Percentiles rank a stretch among this genome's conserved stretches.
Evolutionary conservation across 495 filamentous ascomycete genomes (phyloP).

Genomic region (Podospora sp.): DNA sequence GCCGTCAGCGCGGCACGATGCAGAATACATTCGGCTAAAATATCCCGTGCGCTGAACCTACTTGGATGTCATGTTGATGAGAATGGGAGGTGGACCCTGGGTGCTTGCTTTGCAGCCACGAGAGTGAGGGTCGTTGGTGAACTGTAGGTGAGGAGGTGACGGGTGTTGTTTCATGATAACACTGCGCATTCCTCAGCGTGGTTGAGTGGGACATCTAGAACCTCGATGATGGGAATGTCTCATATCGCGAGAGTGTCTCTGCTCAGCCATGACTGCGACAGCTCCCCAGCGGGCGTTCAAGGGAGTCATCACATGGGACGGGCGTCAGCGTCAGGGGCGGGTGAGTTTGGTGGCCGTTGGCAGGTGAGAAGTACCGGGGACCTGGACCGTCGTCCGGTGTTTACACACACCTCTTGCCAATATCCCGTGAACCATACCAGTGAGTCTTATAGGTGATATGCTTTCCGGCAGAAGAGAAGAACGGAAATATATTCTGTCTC

Average conservation of each 20-base stretch:
- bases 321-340: neutral
- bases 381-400: neutral
- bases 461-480: neutral
- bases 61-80: neutral
- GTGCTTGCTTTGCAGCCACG: neutral
- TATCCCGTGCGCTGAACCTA: neutral
- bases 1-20: neutral
- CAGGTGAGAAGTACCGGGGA: neutral
- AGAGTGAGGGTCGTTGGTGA: too few species aligned
- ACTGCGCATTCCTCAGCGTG: neutral
- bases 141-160: neutral
- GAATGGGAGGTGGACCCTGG: neutral
- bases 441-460: neutral
- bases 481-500: neutral
- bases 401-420: neutral
- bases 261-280: neutral
- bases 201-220: neutral
- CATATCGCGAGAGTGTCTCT: neutral
- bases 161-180: neutral
- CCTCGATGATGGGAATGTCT: neutral
- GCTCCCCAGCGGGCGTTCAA: neutral
- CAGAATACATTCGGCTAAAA: slow-evolving; percentile 1
- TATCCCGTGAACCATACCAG: slow-evolving; percentile 1
- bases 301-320: neutral
- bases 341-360: neutral